phyloP scores from a whole-genome alignment of 1,284 basidiomycete species.

The Gymnopus androsaceus region DNA sequence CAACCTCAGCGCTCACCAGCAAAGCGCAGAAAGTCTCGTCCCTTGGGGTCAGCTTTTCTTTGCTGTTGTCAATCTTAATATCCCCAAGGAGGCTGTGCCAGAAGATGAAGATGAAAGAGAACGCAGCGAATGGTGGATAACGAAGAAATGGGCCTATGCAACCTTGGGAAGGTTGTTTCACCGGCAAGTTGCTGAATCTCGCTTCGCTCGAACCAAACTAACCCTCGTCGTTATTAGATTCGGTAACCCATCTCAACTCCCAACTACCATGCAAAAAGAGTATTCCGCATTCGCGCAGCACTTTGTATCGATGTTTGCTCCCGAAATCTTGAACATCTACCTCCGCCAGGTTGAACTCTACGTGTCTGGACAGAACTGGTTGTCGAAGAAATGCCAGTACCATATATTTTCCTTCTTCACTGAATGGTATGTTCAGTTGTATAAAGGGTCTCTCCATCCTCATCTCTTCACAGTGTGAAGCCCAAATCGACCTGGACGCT shows the following conservation, averaged over 20 bases:
- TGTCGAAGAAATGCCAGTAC: constrained; percentile 80
- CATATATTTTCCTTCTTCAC: constrained; percentile 82
- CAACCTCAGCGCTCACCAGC: constrained; percentile 72
- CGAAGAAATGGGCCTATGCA: constrained; percentile 88
- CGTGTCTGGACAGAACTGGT: constrained; percentile 72
- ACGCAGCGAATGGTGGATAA: constrained; percentile 81
- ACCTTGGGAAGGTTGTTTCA: constrained; percentile 77
- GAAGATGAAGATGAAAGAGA: constrained; percentile 76
- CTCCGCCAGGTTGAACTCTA: constrained; percentile 74
- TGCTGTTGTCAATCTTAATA: constrained; percentile 66
- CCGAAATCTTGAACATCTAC: constrained; percentile 82
- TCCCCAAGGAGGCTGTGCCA: constrained; percentile 68
- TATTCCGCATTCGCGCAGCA: constrained; percentile 76
- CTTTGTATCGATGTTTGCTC: constrained; percentile 78
- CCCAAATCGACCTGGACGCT: constrained; percentile 85
- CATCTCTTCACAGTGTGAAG: constrained; percentile 62
- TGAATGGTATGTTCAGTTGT: constrained; percentile 65
- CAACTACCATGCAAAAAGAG: constrained; percentile 64
- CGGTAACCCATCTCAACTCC: constrained; percentile 84
- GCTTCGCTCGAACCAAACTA: too few species aligned
- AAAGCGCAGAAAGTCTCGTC: constrained; percentile 70
- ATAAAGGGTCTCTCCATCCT: constrained; percentile 10
- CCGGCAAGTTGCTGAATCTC: constrained; percentile 41
- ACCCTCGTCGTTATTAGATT: too few species aligned
- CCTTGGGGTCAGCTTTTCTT: constrained; percentile 87